Evolutionary conservation across 169 alveolate species (phyloP).

Genomic region (Eimeria praecox): DNA sequence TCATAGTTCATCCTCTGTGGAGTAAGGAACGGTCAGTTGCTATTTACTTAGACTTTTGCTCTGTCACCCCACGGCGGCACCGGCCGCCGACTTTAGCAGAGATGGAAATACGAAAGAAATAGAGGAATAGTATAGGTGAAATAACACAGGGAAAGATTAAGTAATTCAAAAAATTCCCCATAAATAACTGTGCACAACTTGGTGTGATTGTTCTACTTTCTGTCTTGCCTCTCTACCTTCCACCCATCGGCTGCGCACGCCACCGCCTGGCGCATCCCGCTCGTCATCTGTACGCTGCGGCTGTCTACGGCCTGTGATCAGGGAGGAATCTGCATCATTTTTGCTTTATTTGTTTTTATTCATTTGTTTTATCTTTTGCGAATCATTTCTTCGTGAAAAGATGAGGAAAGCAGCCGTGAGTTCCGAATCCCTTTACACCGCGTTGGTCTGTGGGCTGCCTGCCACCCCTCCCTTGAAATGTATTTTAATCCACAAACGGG

Average conservation of each 20-base stretch:
- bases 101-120: neutral
- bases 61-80: conserved; percentile 46
- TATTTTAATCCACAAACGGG: neutral
- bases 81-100: neutral
- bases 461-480: neutral
- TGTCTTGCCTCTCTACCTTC: neutral
- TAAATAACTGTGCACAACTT: neutral
- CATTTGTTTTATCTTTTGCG: neutral
- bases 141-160: neutral
- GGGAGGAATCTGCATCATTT: neutral
- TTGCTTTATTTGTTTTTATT: neutral
- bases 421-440: neutral
- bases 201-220: neutral
- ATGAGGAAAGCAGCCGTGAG: conserved; percentile 53
- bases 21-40: neutral
- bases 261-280: conserved; percentile 52
- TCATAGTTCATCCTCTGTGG: neutral
- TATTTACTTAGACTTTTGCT: neutral
- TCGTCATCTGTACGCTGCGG: neutral
- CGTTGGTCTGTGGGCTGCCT: conserved; percentile 12
- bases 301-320: neutral
- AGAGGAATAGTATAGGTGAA: neutral
- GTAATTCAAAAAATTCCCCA: neutral
- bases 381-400: neutral
- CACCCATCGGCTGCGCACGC: conserved; percentile 42